These are phyloP conservation scores for Alternaria solani DNA, from an alignment of 2,329 filamentous ascomycete species.

Conservation along the genomic window DNA sequence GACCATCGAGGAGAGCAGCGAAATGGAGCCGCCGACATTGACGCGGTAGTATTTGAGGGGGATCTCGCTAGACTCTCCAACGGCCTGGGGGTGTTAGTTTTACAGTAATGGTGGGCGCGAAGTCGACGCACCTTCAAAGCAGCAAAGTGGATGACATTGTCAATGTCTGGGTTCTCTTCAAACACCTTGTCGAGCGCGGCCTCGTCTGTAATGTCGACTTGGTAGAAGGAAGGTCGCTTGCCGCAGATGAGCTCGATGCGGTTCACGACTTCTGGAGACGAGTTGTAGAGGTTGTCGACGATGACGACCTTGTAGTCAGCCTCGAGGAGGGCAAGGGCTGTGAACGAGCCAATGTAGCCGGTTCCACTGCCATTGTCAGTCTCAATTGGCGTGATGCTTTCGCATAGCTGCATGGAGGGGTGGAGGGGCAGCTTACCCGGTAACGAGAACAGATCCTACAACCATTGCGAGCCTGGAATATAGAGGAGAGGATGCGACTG, in stretches of 20 bases:
- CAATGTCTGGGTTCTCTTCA: constrained; percentile 86
- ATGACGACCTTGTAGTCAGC: constrained; percentile 97
- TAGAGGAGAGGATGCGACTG: not conserved
- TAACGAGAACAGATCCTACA: constrained; percentile 87
- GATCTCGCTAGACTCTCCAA: constrained; percentile 92
- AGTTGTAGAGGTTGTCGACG: constrained; percentile 97
- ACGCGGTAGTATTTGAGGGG: constrained; percentile 97
- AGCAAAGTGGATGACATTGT: constrained; percentile 98
- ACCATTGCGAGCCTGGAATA: constrained; percentile 63
- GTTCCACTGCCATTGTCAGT: constrained; percentile 72
- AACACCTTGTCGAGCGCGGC: constrained; percentile 86
- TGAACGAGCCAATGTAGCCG: constrained; percentile 99
- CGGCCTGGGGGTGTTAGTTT: constrained; percentile 68
- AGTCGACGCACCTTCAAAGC: constrained; percentile 80
- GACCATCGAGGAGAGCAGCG: constrained; percentile 85
- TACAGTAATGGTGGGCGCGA: no score
- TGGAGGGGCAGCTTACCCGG: constrained; percentile 71
- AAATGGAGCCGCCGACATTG: constrained; percentile 92
- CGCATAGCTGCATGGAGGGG: constrained; percentile 27
- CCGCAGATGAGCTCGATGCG: constrained; percentile 94
- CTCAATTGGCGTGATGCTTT: constrained; percentile 6
- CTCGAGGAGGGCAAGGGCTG: constrained; percentile 86
- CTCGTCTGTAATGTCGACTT: constrained; percentile 89
- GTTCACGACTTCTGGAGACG: constrained; percentile 87
- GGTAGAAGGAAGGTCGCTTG: constrained; percentile 83